Evolutionary conservation across 805 yeast genomes (phyloP).

Genomic region (Alloascoidea hylecoeti): DNA sequence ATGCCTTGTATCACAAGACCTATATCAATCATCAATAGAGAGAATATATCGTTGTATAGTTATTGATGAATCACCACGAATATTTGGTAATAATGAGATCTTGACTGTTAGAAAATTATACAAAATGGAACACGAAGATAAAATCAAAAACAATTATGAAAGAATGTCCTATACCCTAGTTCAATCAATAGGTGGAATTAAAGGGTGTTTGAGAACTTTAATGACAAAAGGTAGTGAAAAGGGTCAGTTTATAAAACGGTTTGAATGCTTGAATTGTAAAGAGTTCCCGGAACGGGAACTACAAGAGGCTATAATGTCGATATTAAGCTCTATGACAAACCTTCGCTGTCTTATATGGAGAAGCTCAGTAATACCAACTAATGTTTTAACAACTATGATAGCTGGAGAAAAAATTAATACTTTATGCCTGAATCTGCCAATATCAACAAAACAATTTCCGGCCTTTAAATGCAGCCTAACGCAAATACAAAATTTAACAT

Average conservation of each 20-base stretch:
- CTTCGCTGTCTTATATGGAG: constrained; percentile 16
- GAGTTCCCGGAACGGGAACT: constrained; percentile 14
- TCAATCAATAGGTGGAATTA: constrained; percentile 17
- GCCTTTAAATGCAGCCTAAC: not conserved
- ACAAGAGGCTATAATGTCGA: constrained; percentile 7
- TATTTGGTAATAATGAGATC: not conserved
- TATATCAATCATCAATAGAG: constrained; percentile 11
- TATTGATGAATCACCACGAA: constrained; percentile 16
- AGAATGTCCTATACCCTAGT: constrained; percentile 11
- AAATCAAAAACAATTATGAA: constrained; percentile 1
- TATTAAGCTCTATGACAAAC: constrained; percentile 10
- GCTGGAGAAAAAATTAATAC: constrained; percentile 8
- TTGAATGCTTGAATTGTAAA: constrained; percentile 11
- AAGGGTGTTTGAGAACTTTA: constrained; percentile 14
- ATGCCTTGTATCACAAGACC: constrained; percentile 11
- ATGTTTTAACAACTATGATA: constrained; percentile 2
- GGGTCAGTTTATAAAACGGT: constrained; percentile 11
- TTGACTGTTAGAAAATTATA: not conserved
- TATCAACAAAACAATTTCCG: not conserved
- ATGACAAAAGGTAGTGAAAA: constrained; percentile 8
- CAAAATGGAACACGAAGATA: not conserved
- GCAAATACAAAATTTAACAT: not conserved
- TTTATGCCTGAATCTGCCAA: constrained; percentile 6
- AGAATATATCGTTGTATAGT: constrained; percentile 15
- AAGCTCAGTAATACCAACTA: constrained; percentile 13